Conservation (phyloP, 129 eudicot species). For the Helichrysum umbraculigerum region DNA sequence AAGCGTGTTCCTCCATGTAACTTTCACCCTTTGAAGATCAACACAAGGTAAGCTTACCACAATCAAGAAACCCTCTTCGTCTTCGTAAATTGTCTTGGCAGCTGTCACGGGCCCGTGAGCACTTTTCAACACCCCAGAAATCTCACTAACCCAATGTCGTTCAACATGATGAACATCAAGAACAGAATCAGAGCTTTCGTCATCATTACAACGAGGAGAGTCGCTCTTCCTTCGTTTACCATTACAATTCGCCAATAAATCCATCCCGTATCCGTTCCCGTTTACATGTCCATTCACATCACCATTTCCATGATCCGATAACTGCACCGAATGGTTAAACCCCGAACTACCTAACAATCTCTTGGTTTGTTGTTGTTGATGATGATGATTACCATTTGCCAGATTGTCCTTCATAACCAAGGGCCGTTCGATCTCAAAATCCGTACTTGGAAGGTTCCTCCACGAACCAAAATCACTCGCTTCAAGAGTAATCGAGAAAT, state of each 20-base stretch:
- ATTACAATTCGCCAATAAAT: slow-evolving; percentile 44
- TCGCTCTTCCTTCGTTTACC: slow-evolving; percentile 52
- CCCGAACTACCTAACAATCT: slow-evolving; percentile 51
- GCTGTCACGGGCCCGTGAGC: slow-evolving; percentile 66
- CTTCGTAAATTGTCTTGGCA: slow-evolving; percentile 79
- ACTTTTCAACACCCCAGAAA: slow-evolving; percentile 60
- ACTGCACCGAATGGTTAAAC: slow-evolving; percentile 51
- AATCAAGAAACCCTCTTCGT: slow-evolving; percentile 75
- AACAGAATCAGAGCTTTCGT: slow-evolving; percentile 45
- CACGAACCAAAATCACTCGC: slow-evolving; percentile 73
- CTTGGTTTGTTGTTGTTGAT: slow-evolving; percentile 40
- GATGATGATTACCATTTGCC: slow-evolving; percentile 22
- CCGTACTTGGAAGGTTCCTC: slow-evolving; percentile 72
- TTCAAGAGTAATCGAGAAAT: slow-evolving; percentile 59
- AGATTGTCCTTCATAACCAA: slow-evolving; percentile 39
- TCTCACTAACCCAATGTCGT: slow-evolving; percentile 60
- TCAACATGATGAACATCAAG: slow-evolving; percentile 48
- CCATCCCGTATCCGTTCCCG: slow-evolving; percentile 42
- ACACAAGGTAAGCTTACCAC: slow-evolving; percentile 68
- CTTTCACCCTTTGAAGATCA: slow-evolving; percentile 73
- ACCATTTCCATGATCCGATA: slow-evolving; percentile 43
- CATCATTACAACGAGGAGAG: slow-evolving; percentile 50
- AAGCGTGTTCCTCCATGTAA: slow-evolving; percentile 71
- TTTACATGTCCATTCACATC: slow-evolving; percentile 38
- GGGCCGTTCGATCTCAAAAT: slow-evolving; percentile 69